Evolutionary conservation across 225 moss, liverwort and hornwort species (phyloP), one percentile per base, ranked within the genome.

Genomic region (Rhytidiadelphus loreus): DNA sequence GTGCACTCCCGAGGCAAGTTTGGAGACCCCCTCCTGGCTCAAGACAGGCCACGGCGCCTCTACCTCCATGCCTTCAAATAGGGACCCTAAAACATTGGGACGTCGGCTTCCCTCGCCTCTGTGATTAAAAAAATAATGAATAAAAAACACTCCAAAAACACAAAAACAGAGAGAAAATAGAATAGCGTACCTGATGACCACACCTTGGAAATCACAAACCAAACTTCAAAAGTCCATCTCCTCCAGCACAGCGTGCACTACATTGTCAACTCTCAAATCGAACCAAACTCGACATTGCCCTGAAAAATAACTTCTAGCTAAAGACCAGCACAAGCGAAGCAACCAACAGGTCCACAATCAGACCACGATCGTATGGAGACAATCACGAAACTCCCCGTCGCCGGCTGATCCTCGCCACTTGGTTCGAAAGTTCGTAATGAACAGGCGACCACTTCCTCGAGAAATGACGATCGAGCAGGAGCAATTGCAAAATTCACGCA

Each of bases 1-100:
- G 39, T 95, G 92, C 30, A 98, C 85, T 41, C 95, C 97, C 53
- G 93, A 90, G 29, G 92, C 93, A 32, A 98, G 87, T 83, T 95
- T 93, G 56, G 92, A 91, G 60, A 91, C 55, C 68, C 92, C 96
- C 95, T 96, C 96, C 79, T 86, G 89, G 71, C 87, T 92, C 87
- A 94, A 87, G 55, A 82, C 83, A 16, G 92, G 92, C 94, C 94
- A 90, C 50, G 91, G 91, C 50, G 93, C 85, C 71, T 85, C 89
- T 52, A 61, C 77, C 77, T 88, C 88, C 84, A 88, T 88, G 48
- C 30, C 55, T 85, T 32, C 85, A 11, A 55, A 55, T 8, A 7
- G 11, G 21, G 4, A 56, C 28, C 44, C 37, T 12, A 32, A 79
- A 39, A 57, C n/a, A n/a, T 33, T 23, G 12, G 52, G 53, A 66